phyloP scores from a whole-genome alignment of 495 filamentous ascomycete species.

The Stereocaulon alpinum region DNA sequence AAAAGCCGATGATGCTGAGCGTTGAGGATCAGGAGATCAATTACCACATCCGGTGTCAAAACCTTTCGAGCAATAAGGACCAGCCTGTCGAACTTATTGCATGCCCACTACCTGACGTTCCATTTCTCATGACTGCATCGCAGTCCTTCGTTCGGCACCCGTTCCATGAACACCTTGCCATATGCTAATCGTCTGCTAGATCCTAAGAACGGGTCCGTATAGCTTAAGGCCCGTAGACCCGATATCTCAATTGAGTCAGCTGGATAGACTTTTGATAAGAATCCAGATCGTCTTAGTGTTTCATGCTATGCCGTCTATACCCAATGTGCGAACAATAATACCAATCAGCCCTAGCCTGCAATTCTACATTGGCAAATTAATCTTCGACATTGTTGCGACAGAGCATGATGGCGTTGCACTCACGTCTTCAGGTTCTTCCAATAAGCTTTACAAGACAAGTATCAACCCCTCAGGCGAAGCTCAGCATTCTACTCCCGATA shows the following conservation, averaged over 20 bases:
- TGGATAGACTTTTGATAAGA: conserved; percentile 1
- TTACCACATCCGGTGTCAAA: not conserved
- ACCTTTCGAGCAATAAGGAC: not conserved
- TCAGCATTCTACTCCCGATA: too few species aligned
- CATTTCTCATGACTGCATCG: not conserved
- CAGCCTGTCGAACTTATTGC: not conserved
- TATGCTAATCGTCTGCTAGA: conserved; percentile 3
- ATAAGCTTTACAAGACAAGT: not conserved
- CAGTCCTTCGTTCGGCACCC: conserved; percentile 5
- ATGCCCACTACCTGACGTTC: too few species aligned
- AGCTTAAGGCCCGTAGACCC: not conserved
- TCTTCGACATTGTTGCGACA: conserved; percentile 7
- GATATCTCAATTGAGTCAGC: conserved; percentile 7
- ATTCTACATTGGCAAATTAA: conserved; percentile 7
- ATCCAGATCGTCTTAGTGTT: not conserved
- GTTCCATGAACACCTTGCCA: not conserved
- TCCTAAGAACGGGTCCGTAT: conserved; percentile 6
- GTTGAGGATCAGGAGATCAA: conserved; percentile 5
- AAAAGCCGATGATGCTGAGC: conserved; percentile 3
- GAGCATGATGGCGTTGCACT: conserved; percentile 1
- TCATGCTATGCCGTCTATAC: not conserved
- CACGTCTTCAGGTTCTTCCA: not conserved
- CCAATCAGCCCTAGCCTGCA: conserved; percentile 6
- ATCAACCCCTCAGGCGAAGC: not conserved
- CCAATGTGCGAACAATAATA: not conserved